Evolutionary conservation across 1,139 yeast genomes (phyloP).

Genomic region (Taphrina confusa): DNA sequence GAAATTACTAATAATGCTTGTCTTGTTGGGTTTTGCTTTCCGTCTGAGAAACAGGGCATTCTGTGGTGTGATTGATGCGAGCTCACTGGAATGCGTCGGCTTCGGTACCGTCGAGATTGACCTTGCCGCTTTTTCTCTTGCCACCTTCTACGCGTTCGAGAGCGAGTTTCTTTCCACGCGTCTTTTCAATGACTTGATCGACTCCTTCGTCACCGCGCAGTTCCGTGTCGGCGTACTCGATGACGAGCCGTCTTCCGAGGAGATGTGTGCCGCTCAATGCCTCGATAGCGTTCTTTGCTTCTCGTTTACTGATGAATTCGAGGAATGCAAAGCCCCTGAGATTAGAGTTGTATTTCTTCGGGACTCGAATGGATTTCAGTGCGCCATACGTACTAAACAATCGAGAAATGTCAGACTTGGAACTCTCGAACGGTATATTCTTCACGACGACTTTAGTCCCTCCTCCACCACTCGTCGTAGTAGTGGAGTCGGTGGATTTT

Average conservation of each 20-base stretch:
- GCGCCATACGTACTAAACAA: constrained; percentile 82
- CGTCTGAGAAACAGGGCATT: too few species aligned
- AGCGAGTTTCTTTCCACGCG: constrained; percentile 15
- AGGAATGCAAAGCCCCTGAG: constrained; percentile 98
- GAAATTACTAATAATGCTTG: too few species aligned
- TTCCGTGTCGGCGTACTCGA: constrained; percentile 71
- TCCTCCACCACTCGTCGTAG: constrained; percentile 45
- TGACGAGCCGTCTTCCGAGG: constrained; percentile 91
- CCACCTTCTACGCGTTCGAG: constrained; percentile 17
- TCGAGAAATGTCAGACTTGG: constrained; percentile 86
- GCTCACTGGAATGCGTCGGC: constrained; percentile 4
- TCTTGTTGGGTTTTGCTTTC: too few species aligned
- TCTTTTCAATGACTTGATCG: constrained; percentile 21
- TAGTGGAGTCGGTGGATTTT: constrained; percentile 53
- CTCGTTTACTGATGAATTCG: constrained; percentile 82
- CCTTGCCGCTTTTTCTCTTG: constrained; percentile 22
- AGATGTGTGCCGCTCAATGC: constrained; percentile 95
- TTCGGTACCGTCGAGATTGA: constrained; percentile 17
- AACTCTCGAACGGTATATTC: constrained; percentile 95
- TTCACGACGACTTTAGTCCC: constrained; percentile 80
- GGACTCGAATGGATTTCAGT: constrained; percentile 90
- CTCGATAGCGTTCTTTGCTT: constrained; percentile 94
- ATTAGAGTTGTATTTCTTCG: constrained; percentile 89
- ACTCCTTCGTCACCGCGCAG: constrained; percentile 25
- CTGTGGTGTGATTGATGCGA: too few species aligned